A percentile compares a stretch with the other conserved stretches of the same genome.
phyloP scores from a whole-genome alignment of 371 early-diverging fungal genomes.

The Smittium culicis region DNA sequence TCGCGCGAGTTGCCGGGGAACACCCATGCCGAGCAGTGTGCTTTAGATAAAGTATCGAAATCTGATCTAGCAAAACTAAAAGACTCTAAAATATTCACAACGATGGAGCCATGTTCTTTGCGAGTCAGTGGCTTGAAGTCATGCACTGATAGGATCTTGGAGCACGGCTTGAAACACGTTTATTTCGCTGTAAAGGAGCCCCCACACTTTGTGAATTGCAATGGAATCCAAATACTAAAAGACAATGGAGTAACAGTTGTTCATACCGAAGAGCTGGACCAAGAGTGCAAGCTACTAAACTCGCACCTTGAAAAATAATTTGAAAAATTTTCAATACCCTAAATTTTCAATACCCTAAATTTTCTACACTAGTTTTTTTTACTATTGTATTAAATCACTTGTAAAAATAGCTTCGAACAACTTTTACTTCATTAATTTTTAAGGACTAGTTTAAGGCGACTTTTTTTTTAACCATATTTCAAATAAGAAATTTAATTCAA shows the following conservation, averaged over 20 bases:
- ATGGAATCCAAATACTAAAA: conserved; percentile 13
- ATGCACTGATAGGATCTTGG: conserved; percentile 17
- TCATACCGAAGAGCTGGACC: conserved; percentile 17
- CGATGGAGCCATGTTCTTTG: conserved; percentile 32
- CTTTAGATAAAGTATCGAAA: conserved; percentile 12
- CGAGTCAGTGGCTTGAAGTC: conserved; percentile 26
- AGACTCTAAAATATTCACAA: conserved; percentile 19
- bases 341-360: too few relatives aligned
- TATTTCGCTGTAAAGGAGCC: conserved; percentile 22
- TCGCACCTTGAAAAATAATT: conserved; percentile 15
- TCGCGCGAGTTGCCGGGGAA: conserved; percentile 30
- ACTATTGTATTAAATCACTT: too few relatives aligned
- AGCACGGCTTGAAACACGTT: conserved; percentile 13
- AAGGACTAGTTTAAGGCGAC: too few relatives aligned
- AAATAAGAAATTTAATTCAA: too few relatives aligned
- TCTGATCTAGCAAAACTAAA: background rate
- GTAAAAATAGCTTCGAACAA: too few relatives aligned
- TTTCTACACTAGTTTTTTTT: too few relatives aligned
- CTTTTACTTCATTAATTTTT: too few relatives aligned
- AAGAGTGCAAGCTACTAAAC: conserved; percentile 20
- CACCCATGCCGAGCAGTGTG: conserved; percentile 33
- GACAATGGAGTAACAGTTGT: conserved; percentile 16
- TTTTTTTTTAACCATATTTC: too few relatives aligned
- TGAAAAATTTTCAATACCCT: too few relatives aligned
- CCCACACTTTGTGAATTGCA: conserved; percentile 25